Percentiles rank a stretch among this genome's conserved stretches.
Evolutionary conservation across 768 basidiomycete species (phyloP).

Genomic region (Lentinula sp.): DNA sequence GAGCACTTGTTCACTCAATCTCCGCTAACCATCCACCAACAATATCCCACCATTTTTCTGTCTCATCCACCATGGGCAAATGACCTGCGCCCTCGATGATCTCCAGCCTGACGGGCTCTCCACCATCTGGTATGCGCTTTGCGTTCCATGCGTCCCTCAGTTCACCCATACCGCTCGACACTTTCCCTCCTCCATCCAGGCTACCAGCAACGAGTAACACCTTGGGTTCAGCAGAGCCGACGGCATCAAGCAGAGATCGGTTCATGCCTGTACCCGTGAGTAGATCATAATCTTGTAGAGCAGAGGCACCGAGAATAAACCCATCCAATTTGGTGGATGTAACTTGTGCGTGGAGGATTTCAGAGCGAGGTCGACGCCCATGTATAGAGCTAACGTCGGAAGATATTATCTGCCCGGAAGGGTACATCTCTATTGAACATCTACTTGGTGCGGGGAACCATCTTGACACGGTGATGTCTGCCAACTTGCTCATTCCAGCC

Average conservation of each 20-base stretch:
- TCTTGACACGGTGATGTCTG: constrained; percentile 33
- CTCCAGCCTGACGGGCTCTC: constrained; percentile 21
- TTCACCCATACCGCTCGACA: constrained; percentile 29
- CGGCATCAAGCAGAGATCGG: background rate
- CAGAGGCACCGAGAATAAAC: constrained; percentile 39
- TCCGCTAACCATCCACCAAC: constrained; percentile 13
- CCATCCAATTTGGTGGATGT: constrained; percentile 31
- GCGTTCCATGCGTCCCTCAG: constrained; percentile 29
- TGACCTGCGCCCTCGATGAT: constrained; percentile 36
- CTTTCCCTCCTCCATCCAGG: constrained; percentile 42
- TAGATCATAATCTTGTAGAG: constrained; percentile 40
- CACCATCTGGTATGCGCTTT: constrained; percentile 9
- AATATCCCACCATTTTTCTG: constrained; percentile 31
- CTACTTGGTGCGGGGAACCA: constrained; percentile 42
- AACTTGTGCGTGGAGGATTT: constrained; percentile 13
- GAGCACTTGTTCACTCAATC: background rate
- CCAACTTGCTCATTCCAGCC: constrained; percentile 36
- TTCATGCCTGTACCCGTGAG: constrained; percentile 12
- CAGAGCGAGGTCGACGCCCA: constrained; percentile 1
- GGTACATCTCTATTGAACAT: constrained; percentile 12
- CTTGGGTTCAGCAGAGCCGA: background rate
- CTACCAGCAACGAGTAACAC: constrained; percentile 38
- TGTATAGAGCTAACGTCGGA: constrained; percentile 22
- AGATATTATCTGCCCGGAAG: constrained; percentile 8
- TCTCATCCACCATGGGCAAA: constrained; percentile 48